phyloP scores from a whole-genome alignment of 192 early-diverging fungal species.

The Entomortierella lignicola region DNA sequence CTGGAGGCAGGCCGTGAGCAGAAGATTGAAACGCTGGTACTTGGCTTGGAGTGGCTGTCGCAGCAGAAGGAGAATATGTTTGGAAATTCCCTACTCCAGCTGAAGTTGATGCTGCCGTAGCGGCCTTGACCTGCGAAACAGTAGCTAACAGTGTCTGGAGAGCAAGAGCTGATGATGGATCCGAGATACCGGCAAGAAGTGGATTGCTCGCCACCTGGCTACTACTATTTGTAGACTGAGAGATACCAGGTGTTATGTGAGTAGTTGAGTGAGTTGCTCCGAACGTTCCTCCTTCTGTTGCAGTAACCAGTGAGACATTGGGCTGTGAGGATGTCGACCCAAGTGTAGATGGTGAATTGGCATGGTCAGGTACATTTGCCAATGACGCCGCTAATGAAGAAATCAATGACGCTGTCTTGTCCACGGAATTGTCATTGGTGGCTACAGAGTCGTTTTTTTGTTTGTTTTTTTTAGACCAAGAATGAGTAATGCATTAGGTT shows the following conservation, averaged over 20 bases:
- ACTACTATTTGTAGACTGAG: not conserved
- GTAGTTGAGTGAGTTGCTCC: not conserved
- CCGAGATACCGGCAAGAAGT: slow-evolving; percentile 27
- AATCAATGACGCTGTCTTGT: slow-evolving; percentile 22
- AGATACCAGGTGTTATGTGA: not conserved
- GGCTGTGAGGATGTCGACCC: not conserved
- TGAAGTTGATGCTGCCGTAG: not conserved
- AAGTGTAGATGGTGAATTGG: slow-evolving; percentile 6
- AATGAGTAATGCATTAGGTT: not conserved
- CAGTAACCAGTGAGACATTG: not conserved
- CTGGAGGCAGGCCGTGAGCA: slow-evolving; percentile 15
- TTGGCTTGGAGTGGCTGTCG: not conserved
- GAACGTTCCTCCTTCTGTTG: not conserved
- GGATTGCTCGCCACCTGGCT: slow-evolving; percentile 1
- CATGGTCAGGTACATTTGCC: not conserved
- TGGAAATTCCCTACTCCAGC: not conserved
- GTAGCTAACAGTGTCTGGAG: slow-evolving; percentile 43
- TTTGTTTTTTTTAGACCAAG: not conserved
- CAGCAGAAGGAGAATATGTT: not conserved
- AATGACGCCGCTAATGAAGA: slow-evolving; percentile 28
- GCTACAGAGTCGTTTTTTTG: not conserved
- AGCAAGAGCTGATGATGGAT: slow-evolving; percentile 42
- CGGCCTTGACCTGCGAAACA: slow-evolving; percentile 40
- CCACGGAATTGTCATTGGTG: slow-evolving; percentile 1
- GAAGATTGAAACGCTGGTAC: slow-evolving; percentile 4